These are phyloP conservation scores for Leishmania major DNA, from an alignment of 208 protist genomes.

Conservation along the genomic window DNA sequence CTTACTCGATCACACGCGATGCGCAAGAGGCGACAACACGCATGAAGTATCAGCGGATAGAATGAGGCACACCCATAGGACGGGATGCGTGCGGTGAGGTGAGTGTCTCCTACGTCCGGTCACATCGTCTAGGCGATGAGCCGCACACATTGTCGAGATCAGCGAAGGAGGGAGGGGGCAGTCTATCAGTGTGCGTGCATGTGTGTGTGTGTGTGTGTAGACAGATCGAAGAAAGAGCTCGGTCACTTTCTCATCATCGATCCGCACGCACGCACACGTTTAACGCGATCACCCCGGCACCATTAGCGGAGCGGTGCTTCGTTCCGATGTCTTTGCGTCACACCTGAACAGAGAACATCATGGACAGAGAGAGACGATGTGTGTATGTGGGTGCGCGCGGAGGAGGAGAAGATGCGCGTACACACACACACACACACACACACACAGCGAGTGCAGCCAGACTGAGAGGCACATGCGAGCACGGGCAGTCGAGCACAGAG, in stretches of 20 bases:
- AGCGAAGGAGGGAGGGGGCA: not conserved
- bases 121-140: not conserved
- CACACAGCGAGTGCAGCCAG: not conserved
- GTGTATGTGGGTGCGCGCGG: not conserved
- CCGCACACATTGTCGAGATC: not conserved
- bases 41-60: not conserved
- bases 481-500: too few species aligned
- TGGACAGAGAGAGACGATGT: not conserved
- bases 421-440: not conserved
- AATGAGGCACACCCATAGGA: not conserved
- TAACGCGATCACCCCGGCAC: not conserved
- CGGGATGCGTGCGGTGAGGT: not conserved
- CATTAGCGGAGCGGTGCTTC: not conserved
- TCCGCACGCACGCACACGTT: not conserved
- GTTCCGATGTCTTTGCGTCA: not conserved
- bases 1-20: not conserved
- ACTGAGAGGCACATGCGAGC: too few species aligned
- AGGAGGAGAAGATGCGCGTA: too few species aligned
- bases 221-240: not conserved
- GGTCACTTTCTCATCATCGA: not conserved
- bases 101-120: not conserved
- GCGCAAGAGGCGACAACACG: not conserved
- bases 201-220: not conserved
- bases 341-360: not conserved
- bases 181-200: not conserved